Evolutionary conservation across 768 basidiomycete genomes (phyloP).

Genomic region (Russula sp.): DNA sequence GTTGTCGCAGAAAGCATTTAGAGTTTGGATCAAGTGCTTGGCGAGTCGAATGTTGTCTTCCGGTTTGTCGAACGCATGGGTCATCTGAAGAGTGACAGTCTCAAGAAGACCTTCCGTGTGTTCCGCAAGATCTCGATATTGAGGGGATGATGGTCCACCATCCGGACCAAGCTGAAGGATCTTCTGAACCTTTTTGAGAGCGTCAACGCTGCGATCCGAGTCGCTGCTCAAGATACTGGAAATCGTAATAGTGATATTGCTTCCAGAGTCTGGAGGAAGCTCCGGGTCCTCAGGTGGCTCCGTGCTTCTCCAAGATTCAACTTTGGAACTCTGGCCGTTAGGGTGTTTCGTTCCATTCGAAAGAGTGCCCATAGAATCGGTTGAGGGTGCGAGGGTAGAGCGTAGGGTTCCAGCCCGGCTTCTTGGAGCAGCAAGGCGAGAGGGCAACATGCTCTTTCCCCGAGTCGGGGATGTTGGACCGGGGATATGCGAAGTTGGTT

Average conservation of each 20-base stretch:
- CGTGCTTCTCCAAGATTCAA: slow-evolving; percentile 19
- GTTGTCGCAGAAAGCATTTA: slow-evolving; percentile 93
- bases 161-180: slow-evolving; percentile 75
- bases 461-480: slow-evolving; percentile 38
- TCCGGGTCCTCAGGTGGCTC: slow-evolving; percentile 18
- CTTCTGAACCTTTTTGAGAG: slow-evolving; percentile 88
- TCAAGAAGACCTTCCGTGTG: slow-evolving; percentile 82
- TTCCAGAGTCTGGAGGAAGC: slow-evolving; percentile 31
- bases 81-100: slow-evolving; percentile 87
- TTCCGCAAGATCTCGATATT: slow-evolving; percentile 73
- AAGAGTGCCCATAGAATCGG: neutral
- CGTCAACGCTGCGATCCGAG: slow-evolving; percentile 80
- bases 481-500: slow-evolving; percentile 29
- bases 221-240: slow-evolving; percentile 88
- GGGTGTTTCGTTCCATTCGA: slow-evolving; percentile 10
- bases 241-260: slow-evolving; percentile 75
- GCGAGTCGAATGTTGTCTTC: slow-evolving; percentile 88
- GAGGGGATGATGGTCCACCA: slow-evolving; percentile 56
- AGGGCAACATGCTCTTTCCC: slow-evolving; percentile 67
- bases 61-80: slow-evolving; percentile 81
- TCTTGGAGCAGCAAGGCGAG: slow-evolving; percentile 64
- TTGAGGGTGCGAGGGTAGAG: slow-evolving; percentile 6
- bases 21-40: slow-evolving; percentile 95
- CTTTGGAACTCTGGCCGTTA: slow-evolving; percentile 18
- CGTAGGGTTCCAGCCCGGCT: slow-evolving; percentile 35